Evolutionary conservation across 208 protist genomes (phyloP), one percentile per base, ranked within the genome.

Genomic region (Crithidia expoeki): DNA sequence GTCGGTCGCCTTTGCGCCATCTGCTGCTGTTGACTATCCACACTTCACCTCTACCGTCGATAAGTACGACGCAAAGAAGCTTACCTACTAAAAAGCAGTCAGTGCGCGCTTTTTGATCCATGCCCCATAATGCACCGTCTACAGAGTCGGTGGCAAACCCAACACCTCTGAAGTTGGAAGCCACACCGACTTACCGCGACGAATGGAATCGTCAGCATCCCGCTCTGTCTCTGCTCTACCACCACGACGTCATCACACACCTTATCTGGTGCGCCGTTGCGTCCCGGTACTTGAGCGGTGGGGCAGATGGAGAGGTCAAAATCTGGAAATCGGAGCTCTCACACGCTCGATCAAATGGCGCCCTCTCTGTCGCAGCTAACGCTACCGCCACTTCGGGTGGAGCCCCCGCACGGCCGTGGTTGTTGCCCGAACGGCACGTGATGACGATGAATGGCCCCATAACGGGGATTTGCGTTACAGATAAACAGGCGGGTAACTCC

Each of bases 281-380:
- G n/a, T 68, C 69, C 12, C 76, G 87, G 47, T 95, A 90, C 70
- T 70, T 95, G 59, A 96, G 87, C 4, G 86, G 79, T 2, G 78
- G 81, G 2, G 68, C 69, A 42, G 92, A 96, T 73, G 92, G 89
- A 0, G 79, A 91, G n/a, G 86, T 95, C 52, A 96, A 96, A 70
- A 66, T 94, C 33, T 96, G 89, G 92, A 74, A 80, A 1, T 69
- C 84, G 0, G 85, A 94, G 61, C 81, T 82, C 55, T 74, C 92
- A 3, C 75, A 68, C 44, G 78, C 85, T 12, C 42, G 59, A 25
- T 56, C 47, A 38, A 7, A 23, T 23, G 14, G 28, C 16, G 30
- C 12, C n/a, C 21, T 9, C 19, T 17, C n/a, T 11, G 23, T 12
- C 5, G 30, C 30, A 21, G 19, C 36, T 14, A 47, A 5, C 42